These are phyloP conservation scores for Fonsecaea pedrosoi DNA, from an alignment of 2,329 filamentous ascomycete species.

Conservation along the genomic window DNA sequence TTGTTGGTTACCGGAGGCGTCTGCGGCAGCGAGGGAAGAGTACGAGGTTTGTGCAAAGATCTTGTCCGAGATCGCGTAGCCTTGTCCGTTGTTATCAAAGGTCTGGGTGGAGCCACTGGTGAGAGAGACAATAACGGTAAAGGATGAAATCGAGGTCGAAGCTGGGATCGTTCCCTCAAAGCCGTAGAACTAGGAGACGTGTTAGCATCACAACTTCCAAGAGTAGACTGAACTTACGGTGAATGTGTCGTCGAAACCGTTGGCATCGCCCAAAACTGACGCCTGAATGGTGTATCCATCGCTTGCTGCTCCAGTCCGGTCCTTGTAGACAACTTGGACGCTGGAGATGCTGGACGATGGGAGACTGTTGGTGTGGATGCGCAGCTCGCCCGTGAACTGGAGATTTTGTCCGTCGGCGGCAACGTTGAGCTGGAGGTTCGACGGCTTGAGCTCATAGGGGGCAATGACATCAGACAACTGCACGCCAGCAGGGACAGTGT, in stretches of 20 bases:
- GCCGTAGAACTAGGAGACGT: slow-evolving; percentile 41
- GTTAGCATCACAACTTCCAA: not conserved
- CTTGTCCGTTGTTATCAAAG: slow-evolving; percentile 37
- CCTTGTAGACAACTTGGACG: slow-evolving; percentile 63
- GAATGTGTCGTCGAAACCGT: slow-evolving; percentile 68
- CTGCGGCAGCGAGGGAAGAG: slow-evolving; percentile 25
- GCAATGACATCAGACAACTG: slow-evolving; percentile 31
- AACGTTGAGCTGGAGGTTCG: slow-evolving; percentile 32
- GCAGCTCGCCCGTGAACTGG: slow-evolving; percentile 62
- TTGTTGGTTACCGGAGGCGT: slow-evolving; percentile 21
- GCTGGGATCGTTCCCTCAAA: slow-evolving; percentile 40
- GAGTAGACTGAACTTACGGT: slow-evolving; percentile 49
- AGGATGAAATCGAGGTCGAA: slow-evolving; percentile 33
- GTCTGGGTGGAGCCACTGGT: slow-evolving; percentile 29
- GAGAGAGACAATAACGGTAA: slow-evolving; percentile 32
- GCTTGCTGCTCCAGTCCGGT: slow-evolving; percentile 49
- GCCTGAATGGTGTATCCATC: slow-evolving; percentile 55
- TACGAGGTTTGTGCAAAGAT: slow-evolving; percentile 33
- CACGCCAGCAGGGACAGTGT: slow-evolving; percentile 35
- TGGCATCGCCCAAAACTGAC: slow-evolving; percentile 56
- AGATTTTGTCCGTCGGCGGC: slow-evolving; percentile 59
- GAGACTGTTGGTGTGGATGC: slow-evolving; percentile 61
- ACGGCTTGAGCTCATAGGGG: slow-evolving; percentile 33
- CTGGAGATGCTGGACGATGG: slow-evolving; percentile 53
- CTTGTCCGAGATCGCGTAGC: slow-evolving; percentile 33